Conservation (phyloP, 345 rosid genomes). For the Syzygium aromaticum region DNA sequence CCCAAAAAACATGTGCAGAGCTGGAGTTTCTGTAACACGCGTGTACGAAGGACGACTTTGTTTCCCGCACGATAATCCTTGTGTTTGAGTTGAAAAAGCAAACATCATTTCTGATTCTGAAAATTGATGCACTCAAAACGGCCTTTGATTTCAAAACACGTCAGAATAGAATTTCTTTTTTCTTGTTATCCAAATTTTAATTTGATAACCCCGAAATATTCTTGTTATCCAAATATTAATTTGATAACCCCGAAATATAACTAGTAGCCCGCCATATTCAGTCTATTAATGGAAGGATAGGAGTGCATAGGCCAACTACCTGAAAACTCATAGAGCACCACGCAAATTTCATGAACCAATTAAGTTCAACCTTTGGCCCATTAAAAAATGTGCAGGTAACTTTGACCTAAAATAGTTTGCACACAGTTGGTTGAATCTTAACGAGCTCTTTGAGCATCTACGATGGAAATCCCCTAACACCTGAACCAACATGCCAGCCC, state of each 20-base stretch:
- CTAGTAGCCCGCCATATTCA: background rate
- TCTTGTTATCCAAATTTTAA: background rate
- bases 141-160: background rate
- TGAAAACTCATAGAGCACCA: background rate
- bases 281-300: background rate
- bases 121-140: background rate
- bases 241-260: background rate
- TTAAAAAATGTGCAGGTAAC: background rate
- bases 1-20: background rate
- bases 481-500: background rate
- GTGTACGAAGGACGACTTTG: background rate
- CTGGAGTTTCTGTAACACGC: background rate
- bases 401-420: background rate
- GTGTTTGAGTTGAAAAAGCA: background rate
- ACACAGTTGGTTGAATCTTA: background rate
- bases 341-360: fast-evolving
- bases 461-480: background rate
- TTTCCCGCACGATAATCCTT: background rate
- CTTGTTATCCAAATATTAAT: background rate
- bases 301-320: background rate
- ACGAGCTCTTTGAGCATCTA: fast-evolving
- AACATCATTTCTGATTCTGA: background rate
- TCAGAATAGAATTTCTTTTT: background rate
- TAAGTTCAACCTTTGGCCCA: background rate
- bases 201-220: background rate